Conservation (phyloP, 345 rosid species). For the Moricandia moricandioides region DNA sequence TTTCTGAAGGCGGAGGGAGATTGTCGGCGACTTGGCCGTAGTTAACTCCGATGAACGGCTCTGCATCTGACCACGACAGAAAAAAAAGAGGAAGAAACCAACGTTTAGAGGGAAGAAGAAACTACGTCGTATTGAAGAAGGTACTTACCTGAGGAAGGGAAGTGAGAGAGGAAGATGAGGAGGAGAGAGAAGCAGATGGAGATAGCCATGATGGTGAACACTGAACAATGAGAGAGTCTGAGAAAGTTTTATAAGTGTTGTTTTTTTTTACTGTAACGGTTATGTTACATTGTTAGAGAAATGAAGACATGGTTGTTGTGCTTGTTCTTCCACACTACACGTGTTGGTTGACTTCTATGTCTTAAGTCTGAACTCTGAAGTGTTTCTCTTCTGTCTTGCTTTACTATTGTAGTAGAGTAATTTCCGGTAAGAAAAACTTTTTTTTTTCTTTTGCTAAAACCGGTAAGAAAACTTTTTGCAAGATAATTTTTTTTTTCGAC, state of each 20-base stretch:
- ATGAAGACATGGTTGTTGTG: slow-evolving; percentile 5
- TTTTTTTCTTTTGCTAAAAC: too few relatives aligned
- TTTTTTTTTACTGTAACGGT: slow-evolving; percentile 24
- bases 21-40: slow-evolving; percentile 90
- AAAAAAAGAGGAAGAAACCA: slow-evolving; percentile 2
- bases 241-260: background rate
- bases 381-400: slow-evolving; percentile 7
- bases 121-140: slow-evolving; percentile 10
- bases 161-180: slow-evolving; percentile 34
- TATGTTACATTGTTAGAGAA: background rate
- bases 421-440: background rate
- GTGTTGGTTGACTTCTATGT: slow-evolving; percentile 13
- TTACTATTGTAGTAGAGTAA: background rate
- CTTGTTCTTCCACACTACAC: slow-evolving; percentile 23
- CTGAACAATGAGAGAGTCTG: too few relatives aligned
- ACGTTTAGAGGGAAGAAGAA: background rate
- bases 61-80: slow-evolving; percentile 41
- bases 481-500: background rate
- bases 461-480: background rate
- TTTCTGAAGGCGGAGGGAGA: slow-evolving; percentile 79
- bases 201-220: slow-evolving; percentile 29
- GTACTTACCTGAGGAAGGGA: slow-evolving; percentile 49
- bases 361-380: background rate
- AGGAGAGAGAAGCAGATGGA: slow-evolving; percentile 32
- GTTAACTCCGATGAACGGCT: slow-evolving; percentile 79